Evolutionary conservation across 2,329 filamentous ascomycete genomes (phyloP).

Genomic region (Trichoderma atrobrunneum): DNA sequence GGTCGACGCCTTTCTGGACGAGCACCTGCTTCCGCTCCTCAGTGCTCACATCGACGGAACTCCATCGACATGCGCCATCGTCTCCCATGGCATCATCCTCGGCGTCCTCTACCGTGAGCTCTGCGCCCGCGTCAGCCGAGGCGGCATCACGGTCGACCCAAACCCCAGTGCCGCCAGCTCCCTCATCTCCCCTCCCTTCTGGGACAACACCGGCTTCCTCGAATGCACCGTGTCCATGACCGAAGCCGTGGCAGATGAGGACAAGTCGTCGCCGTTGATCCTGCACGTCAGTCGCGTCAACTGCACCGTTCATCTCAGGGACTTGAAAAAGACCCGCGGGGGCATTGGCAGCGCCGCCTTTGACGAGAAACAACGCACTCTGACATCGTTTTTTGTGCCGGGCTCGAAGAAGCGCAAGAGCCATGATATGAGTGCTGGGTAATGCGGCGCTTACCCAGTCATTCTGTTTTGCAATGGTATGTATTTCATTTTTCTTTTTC

Average conservation of each 20-base stretch:
- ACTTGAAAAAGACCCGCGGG: slow-evolving; percentile 74
- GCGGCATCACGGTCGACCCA: slow-evolving; percentile 22
- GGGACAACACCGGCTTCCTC: slow-evolving; percentile 54
- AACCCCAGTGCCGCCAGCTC: slow-evolving; percentile 18
- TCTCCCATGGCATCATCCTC: slow-evolving; percentile 82
- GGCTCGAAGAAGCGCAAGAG: slow-evolving; percentile 16
- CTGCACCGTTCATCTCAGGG: slow-evolving; percentile 65
- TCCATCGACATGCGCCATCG: slow-evolving; percentile 53
- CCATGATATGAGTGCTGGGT: slow-evolving; percentile 5
- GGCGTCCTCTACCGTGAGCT: slow-evolving; percentile 65
- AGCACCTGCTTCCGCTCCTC: slow-evolving; percentile 56
- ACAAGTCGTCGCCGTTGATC: slow-evolving; percentile 35
- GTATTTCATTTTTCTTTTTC: slow-evolving; percentile 26
- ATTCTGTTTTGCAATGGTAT: slow-evolving; percentile 35
- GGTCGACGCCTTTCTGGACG: slow-evolving; percentile 63
- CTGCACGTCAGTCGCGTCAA: slow-evolving; percentile 62
- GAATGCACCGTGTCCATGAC: slow-evolving; percentile 31
- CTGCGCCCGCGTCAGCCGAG: slow-evolving; percentile 47
- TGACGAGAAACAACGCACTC: slow-evolving; percentile 71
- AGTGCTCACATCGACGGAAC: slow-evolving; percentile 6
- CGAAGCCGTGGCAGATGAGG: not conserved
- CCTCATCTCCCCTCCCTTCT: slow-evolving; percentile 33
- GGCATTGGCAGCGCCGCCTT: slow-evolving; percentile 77
- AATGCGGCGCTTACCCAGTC: not conserved
- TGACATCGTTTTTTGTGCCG: slow-evolving; percentile 69